Base-by-base conservation (phyloP, 225 moss, liverwort and hornwort species). In the Takakia lepidozioides region DNA sequence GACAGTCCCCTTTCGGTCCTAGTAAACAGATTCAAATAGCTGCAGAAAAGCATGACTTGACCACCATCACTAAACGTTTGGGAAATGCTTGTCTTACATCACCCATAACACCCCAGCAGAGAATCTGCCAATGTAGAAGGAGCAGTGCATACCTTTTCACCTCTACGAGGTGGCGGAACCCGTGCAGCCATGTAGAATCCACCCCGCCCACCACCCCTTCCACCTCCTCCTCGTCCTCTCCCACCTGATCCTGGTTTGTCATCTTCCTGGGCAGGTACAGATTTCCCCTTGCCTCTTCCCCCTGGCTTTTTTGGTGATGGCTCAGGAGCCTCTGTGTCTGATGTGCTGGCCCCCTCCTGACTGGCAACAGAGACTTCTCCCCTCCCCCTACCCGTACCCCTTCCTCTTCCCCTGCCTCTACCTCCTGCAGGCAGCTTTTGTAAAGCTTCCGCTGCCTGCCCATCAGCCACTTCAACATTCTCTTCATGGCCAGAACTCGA, bases 151-250 rank as follows among this genome's bases (percentile, higher is more conserved):
- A 95, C 93, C 86, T 95, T 95, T 59, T 95, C 90, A 3, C 95
- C 95, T 65, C 90, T 95, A 53, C 85, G 95, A 43, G 95, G 95
- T 2, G 95, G 95, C 38, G 70, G 36, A 48, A 69, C 95, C 46
- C 81, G 71, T 23, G 70, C 40, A 54, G 69, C 71, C 37, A 27
- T 51, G 64, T 76, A 81, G 64, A 49, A 25, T 6, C 49, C 74
- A 9, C 70, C 64, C 0, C 66, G 67, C 7, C 78, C 86, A 36
- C 85, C 78, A 4, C 83, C 57, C 27, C 68, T 59, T 2, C n/a
- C n/a, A n/a, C 87, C 83, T 49, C 84, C 76, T 38, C 85, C 88
- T 32, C 90, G 70, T 25, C 86, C 95, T 58, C 80, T 72, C 43
- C 83, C 83, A 46, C 68, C 59, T 4, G 80, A 19, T 30, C 75